Evolutionary conservation across 1,284 basidiomycete genomes (phyloP).

Genomic region (Rhizoctonia solani): DNA sequence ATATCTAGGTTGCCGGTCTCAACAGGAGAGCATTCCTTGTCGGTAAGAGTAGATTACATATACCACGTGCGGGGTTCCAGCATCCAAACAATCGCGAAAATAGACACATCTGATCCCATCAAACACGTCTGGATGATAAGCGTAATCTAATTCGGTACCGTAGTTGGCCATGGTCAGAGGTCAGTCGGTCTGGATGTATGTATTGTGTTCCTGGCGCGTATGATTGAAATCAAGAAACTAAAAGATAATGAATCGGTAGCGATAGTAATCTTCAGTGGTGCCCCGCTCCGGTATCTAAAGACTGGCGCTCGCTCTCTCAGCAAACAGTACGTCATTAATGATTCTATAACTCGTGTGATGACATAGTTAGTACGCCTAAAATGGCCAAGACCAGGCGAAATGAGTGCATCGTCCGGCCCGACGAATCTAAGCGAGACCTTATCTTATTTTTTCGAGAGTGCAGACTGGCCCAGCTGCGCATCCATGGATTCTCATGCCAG

Average conservation of each 20-base stretch:
- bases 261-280: conserved; percentile 12
- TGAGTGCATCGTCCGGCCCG: conserved; percentile 32
- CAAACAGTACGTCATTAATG: conserved; percentile 39
- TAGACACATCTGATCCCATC: not conserved
- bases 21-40: not conserved
- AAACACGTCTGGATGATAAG: not conserved
- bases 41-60: not conserved
- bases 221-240: too few species aligned
- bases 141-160: too few species aligned
- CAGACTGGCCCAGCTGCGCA: conserved; percentile 37
- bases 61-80: conserved; percentile 1
- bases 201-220: too few species aligned
- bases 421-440: conserved; percentile 12
- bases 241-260: too few species aligned
- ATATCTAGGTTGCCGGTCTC: conserved; percentile 9
- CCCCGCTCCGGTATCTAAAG: conserved; percentile 31
- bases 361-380: not conserved
- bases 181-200: not conserved
- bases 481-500: not conserved
- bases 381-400: not conserved
- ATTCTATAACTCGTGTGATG: conserved; percentile 32
- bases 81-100: not conserved
- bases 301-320: conserved; percentile 37
- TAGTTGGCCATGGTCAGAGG: too few species aligned
- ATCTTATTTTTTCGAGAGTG: conserved; percentile 37